Conservation (phyloP, 2,329 filamentous ascomycete species). For the Didymella arachidicola region DNA sequence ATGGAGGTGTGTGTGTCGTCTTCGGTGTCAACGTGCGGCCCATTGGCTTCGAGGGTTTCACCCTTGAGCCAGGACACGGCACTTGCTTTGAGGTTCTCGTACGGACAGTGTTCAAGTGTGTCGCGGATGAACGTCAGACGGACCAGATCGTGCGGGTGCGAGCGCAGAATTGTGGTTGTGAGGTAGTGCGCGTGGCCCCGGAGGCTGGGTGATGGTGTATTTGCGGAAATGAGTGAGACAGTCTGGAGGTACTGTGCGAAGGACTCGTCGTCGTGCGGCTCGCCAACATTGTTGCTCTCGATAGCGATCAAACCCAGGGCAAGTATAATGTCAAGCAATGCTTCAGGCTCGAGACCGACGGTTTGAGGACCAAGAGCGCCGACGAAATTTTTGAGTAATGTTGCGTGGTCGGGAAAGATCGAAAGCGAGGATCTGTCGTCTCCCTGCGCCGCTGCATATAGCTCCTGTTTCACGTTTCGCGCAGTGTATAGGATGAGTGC, state of each 20-base stretch:
- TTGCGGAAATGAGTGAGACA: slow-evolving; percentile 58
- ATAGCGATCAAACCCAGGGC: slow-evolving; percentile 61
- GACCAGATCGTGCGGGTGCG: slow-evolving; percentile 60
- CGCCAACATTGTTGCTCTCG: slow-evolving; percentile 55
- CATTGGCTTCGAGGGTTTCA: slow-evolving; percentile 61
- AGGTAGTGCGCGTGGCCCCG: slow-evolving; percentile 60
- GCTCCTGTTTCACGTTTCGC: slow-evolving; percentile 57
- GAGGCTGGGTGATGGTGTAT: slow-evolving; percentile 57
- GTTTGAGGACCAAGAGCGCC: slow-evolving; percentile 49
- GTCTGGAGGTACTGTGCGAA: slow-evolving; percentile 63
- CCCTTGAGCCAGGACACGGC: slow-evolving; percentile 68
- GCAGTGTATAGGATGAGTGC: slow-evolving; percentile 63
- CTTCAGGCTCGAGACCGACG: slow-evolving; percentile 55
- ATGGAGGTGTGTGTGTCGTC: slow-evolving; percentile 39
- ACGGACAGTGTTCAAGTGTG: slow-evolving; percentile 62
- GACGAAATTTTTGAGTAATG: slow-evolving; percentile 61
- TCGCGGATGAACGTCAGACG: slow-evolving; percentile 63
- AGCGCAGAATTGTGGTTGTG: slow-evolving; percentile 59
- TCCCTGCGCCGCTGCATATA: slow-evolving; percentile 55
- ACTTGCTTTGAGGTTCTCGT: slow-evolving; percentile 63
- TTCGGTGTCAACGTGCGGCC: slow-evolving; percentile 33
- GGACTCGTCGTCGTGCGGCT: slow-evolving; percentile 58
- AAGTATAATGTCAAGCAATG: slow-evolving; percentile 63
- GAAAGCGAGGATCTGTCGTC: slow-evolving; percentile 50
- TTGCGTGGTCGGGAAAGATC: slow-evolving; percentile 63